A percentile compares a stretch with the other conserved stretches of the same genome.
Evolutionary conservation across 768 basidiomycete species (phyloP).

Genomic region (Trametes meyenii): DNA sequence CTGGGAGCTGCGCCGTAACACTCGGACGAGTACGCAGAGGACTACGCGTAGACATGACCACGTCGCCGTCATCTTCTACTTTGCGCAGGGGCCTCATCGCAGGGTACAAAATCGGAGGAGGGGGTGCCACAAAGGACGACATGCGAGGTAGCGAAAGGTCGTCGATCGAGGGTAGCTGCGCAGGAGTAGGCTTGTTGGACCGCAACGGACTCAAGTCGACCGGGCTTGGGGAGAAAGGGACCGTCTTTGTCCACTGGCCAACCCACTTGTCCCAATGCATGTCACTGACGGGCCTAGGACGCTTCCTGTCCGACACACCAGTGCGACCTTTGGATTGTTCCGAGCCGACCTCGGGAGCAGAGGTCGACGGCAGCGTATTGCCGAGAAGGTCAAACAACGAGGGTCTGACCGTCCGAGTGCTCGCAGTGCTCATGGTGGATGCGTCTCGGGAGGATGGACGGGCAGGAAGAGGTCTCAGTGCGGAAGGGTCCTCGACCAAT

Average conservation of each 20-base stretch:
- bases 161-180: not conserved
- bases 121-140: conserved; percentile 18
- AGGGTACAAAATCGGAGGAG: conserved; percentile 23
- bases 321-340: not conserved
- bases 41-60: not conserved
- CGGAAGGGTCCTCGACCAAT: not conserved
- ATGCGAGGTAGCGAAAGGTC: conserved; percentile 6
- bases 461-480: conserved; percentile 17
- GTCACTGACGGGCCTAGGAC: too few relatives aligned
- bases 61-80: conserved; percentile 4
- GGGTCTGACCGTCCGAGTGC: conserved; percentile 23
- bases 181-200: not conserved
- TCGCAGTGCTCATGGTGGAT: conserved; percentile 6
- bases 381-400: conserved; percentile 27
- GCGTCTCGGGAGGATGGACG: conserved; percentile 11
- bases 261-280: too few relatives aligned
- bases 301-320: too few relatives aligned
- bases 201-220: not conserved
- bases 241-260: too few relatives aligned
- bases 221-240: not conserved
- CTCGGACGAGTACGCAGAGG: not conserved
- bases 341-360: not conserved
- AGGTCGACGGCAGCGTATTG: not conserved
- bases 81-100: not conserved
- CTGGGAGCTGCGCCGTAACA: not conserved